phyloP scores from a whole-genome alignment of 257 asterid species.

The Nicotiana knightiana region DNA sequence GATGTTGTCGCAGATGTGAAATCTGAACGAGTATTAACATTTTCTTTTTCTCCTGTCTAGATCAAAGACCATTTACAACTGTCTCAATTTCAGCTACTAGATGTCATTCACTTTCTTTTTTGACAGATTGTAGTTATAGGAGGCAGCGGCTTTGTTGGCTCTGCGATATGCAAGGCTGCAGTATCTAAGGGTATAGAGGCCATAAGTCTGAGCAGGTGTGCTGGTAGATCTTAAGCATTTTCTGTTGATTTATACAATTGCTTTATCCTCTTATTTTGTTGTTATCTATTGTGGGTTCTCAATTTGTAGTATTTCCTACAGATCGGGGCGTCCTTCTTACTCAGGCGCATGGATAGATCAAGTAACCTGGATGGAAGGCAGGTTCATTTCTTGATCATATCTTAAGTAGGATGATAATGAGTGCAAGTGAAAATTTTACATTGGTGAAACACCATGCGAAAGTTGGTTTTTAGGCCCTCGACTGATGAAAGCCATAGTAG shows the following conservation, averaged over 20 bases:
- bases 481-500: neutral
- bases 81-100: neutral
- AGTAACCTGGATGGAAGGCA: constrained; percentile 93
- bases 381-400: constrained; percentile 31
- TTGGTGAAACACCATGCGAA: neutral
- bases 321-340: constrained; percentile 80
- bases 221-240: neutral
- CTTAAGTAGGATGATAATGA: constrained; percentile 2
- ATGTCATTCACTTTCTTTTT: constrained; percentile 12
- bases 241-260: constrained; percentile 7
- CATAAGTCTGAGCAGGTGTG: constrained; percentile 92
- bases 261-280: neutral
- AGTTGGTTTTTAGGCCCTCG: neutral
- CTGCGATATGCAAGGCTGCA: constrained; percentile 99
- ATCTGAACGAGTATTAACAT: constrained; percentile 62
- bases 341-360: constrained; percentile 85
- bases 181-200: constrained; percentile 90
- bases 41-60: neutral
- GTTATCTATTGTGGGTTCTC: neutral
- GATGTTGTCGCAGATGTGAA: constrained; percentile 86
- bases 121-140: constrained; percentile 88
- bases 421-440: neutral
- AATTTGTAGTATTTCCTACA: constrained; percentile 21
- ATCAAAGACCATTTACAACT: neutral
- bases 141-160: constrained; percentile 97